phyloP scores from a whole-genome alignment of 2,329 filamentous ascomycete genomes.

The Epichloe brachyelytri region DNA sequence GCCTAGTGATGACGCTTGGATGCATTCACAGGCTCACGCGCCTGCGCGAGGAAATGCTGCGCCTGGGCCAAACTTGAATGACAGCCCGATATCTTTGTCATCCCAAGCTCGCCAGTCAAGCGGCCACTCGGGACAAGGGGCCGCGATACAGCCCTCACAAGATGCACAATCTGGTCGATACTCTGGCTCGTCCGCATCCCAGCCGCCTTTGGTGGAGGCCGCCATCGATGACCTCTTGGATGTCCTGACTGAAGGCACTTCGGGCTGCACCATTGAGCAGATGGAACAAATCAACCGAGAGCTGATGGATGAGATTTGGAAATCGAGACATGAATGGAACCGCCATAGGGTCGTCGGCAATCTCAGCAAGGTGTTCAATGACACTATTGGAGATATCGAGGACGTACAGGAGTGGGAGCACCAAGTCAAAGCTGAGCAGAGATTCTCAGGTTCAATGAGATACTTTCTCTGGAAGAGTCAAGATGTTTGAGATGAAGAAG shows the following conservation, averaged over 20 bases:
- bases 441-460: neutral
- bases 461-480: neutral
- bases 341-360: constrained; percentile 55
- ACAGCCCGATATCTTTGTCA: constrained; percentile 28
- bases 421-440: constrained; percentile 26
- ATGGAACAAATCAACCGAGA: constrained; percentile 85
- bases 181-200: constrained; percentile 27
- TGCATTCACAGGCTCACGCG: constrained; percentile 44
- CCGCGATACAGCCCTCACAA: constrained; percentile 16
- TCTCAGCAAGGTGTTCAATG: constrained; percentile 62
- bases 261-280: constrained; percentile 80
- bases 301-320: constrained; percentile 86
- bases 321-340: constrained; percentile 67
- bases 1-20: constrained; percentile 41
- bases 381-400: constrained; percentile 57
- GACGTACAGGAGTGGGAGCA: constrained; percentile 30
- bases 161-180: constrained; percentile 17
- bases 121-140: constrained; percentile 19
- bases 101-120: constrained; percentile 16
- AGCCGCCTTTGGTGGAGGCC: constrained; percentile 31
- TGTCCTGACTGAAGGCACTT: constrained; percentile 53
- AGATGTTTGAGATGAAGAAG: neutral
- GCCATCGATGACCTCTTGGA: constrained; percentile 46
- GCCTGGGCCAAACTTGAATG: constrained; percentile 13
- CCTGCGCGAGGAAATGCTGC: constrained; percentile 27